Base-by-base conservation (phyloP, 1,284 basidiomycete species). In the Agroathelia rolfsii region DNA sequence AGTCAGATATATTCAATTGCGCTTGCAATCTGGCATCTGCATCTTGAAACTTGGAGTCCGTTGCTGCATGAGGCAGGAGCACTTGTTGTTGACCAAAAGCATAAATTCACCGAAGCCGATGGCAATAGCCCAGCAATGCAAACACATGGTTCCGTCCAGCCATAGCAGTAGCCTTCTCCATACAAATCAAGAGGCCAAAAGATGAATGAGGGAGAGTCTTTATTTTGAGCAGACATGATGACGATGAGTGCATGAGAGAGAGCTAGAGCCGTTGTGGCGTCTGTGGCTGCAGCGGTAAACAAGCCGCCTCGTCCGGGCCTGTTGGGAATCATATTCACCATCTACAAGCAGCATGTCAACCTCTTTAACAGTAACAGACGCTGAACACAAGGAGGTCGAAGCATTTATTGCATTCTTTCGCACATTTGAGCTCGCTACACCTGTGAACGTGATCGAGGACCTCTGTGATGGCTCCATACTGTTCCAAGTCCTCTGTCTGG, bases 371-470 rank as follows among this genome's bases (percentile, higher is more conserved):
- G 70, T 69, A 65, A 55, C 61, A 26, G 65, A 68, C 40, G 49
- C 58, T 23, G 63, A 74, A 50, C 62, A 58, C 46, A 74, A 73
- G 49, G 81, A 85, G 52, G 65, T 77, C 34, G 69, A 75, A 44
- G 83, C 83, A 5, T 86, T 87, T 60, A 62, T 83, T 53, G 66
- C 76, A 34, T 86, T 84, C 61, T 76, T 87, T 41, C 58, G 70
- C 4, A 76, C 76, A n/a, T 86, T 86, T 51, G 56, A 70, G 34
- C 69, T 86, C 30, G 55, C 70, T 5, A 61, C 72, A 26, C 67
- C 76, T 3, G 71, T 83, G 6, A 59, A 72, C 1, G 61, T 69
- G 21, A 56, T 73, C 20, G 56, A 69, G 24, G 80, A 86, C 64
- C 72, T 87, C 41, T 73, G 70, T 45, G 83, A 87, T 58, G 84